phyloP scores from a whole-genome alignment of 148 eudicot species.

The Persicaria maculosa region DNA sequence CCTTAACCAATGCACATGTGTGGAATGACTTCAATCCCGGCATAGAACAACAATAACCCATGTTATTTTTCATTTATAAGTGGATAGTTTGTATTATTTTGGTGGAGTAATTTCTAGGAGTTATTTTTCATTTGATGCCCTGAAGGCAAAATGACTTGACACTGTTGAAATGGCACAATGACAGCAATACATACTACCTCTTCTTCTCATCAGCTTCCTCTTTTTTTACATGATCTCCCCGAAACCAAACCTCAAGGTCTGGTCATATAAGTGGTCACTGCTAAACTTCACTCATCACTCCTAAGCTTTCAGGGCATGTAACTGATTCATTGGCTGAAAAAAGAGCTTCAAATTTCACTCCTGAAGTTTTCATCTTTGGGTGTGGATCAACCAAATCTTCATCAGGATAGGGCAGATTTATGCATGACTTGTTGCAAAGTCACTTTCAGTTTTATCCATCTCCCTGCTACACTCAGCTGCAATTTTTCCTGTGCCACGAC shows the following conservation, averaged over 20 bases:
- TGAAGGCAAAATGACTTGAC: neutral
- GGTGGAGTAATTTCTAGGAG: too few relatives aligned
- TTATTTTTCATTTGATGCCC: neutral
- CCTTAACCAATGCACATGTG: too few relatives aligned
- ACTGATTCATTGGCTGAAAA: neutral
- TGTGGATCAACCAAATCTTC: neutral
- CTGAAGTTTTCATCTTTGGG: neutral
- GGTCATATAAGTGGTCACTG: neutral
- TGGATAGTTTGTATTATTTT: too few relatives aligned
- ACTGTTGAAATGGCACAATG: too few relatives aligned
- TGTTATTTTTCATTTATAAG: too few relatives aligned
- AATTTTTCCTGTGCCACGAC: conserved; percentile 18
- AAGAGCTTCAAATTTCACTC: neutral
- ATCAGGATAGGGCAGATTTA: neutral
- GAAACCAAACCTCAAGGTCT: neutral
- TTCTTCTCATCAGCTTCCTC: too few relatives aligned
- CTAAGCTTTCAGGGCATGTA: neutral
- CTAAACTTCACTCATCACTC: neutral
- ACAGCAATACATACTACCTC: neutral
- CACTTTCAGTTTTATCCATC: conserved; percentile 8
- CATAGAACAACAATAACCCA: too few relatives aligned
- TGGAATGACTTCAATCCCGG: too few relatives aligned
- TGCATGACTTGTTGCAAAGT: neutral
- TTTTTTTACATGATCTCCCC: neutral
- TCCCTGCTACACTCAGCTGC: conserved; percentile 21